Evolutionary conservation across 495 filamentous ascomycete genomes (phyloP), one percentile per base, ranked within the genome.

Genomic region (Amniculicola lignicola): DNA sequence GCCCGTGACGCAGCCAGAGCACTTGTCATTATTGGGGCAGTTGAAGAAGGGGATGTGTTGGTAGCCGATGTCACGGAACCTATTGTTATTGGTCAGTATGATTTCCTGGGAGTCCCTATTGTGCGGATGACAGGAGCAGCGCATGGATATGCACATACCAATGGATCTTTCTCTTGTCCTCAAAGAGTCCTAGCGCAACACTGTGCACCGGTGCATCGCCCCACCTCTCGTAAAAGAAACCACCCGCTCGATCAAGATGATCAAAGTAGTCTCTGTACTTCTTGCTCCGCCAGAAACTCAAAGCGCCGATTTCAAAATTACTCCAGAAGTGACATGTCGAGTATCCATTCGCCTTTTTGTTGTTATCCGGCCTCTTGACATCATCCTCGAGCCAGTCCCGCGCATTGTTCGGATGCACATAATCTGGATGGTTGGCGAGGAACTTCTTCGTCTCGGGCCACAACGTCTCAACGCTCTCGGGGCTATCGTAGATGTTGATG

Each of bases 321-420:
- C 83, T 90, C 94, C 94, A 99, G 77, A 99, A 99, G 72, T 99
- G 94, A 70, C 94, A 99, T n/a, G 94, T 98, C 10, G 88, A 93
- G 77, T 96, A 98, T 31, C 93, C 93, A 54, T 93, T 83, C 25
- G 89, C 91, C 42, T 83, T 80, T 16, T 74, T 57, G 62, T 86
- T 88, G 70, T 96, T 88, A 15, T 89, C 79, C 6, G 94, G 93
- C 41, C 94, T 80, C 45, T 82, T 78, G 37, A 77, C 69, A 33
- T 79, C 81, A 65, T 99, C 93, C 14, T 82, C 85, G 62, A 99
- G 69, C 92, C 93, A 99, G 14, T 77, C 72, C 75, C 87, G 79
- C 66, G 95, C 90, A 69, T 88, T 95, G 71, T 95, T 89, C 40
- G 83, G 72, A 58, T 86, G 82, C 22, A 95, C 46, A 66, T 93